Base-by-base conservation (phyloP, 176 grass and related monocot genomes). In the Thinopyrum elongatum region DNA sequence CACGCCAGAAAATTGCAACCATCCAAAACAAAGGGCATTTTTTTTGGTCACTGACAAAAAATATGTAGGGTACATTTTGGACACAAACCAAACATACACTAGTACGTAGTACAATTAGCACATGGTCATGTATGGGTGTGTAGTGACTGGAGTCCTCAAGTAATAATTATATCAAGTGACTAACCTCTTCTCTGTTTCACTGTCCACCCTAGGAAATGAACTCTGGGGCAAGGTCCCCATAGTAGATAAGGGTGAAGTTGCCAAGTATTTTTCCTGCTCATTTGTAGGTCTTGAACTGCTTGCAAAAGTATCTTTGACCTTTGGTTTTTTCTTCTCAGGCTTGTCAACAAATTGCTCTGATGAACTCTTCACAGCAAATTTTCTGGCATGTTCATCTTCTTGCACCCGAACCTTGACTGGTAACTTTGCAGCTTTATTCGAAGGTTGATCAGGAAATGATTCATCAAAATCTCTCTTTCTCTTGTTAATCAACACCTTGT, bases 191-290 rank as follows among this genome's bases (percentile, higher is more conserved):
- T 95, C 91, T 36, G 79, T 76, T 81, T 93, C 87, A 51, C 64
- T 85, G 84, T 88, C 85, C 78, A 92, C 92, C 58, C 0, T 44
- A 25, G 95, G 93, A 95, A 98, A 95, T 36, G 84, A 87, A 85
- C 87, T 98, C 38, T 14, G 36, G 13, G 81, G 47, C 53, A 87
- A 66, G 62, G 81, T 88, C 87, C 51, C 75, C 5, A 8, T 34
- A 79, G 81, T 30, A 62, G 70, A 86, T 58, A 34, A 58, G 25
- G 86, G 55, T 76, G 64, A 65, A 86, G 72, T 68, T 68, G 13
- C 36, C 35, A 77, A 58, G 23, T 80, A 60, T 83, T 44, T 67
- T 64, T 82, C 66, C 74, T 78, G 74, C 55, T 83, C 60, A 76
- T 86, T 85, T 49, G 27, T 80, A 60, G n/a, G 44, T 38, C 84